phyloP scores from a whole-genome alignment of 805 yeast species.

The Candida coleopterorum region DNA sequence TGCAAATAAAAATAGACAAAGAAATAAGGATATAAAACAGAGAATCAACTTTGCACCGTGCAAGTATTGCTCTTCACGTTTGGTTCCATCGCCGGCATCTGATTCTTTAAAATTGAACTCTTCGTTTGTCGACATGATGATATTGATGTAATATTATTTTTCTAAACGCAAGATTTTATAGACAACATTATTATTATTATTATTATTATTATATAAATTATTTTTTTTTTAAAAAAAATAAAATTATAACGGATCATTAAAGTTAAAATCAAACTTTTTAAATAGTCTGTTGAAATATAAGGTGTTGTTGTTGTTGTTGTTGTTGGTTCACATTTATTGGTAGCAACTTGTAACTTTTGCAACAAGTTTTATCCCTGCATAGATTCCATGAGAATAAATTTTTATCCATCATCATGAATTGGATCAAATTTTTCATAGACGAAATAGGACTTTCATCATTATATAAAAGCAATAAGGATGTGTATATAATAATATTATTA shows the following conservation, averaged over 20 bases:
- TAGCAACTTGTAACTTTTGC: not conserved
- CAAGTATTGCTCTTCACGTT: constrained; percentile 33
- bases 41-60: constrained; percentile 21
- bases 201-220: no score
- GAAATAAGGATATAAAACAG: constrained; percentile 24
- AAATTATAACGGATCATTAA: no score
- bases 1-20: constrained; percentile 30
- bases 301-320: no score
- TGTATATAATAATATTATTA: constrained; percentile 25
- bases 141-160: no score
- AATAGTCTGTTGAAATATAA: no score
- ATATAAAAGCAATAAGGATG: constrained; percentile 24
- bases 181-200: no score
- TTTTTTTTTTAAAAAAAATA: no score
- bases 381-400: not conserved
- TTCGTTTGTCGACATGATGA: no score
- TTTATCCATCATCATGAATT: not conserved
- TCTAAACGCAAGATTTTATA: no score
- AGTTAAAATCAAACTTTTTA: no score
- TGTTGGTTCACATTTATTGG: no score
- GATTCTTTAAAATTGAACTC: constrained; percentile 10
- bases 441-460: constrained; percentile 35
- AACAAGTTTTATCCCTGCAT: not conserved
- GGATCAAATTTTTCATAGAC: constrained; percentile 13
- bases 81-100: constrained; percentile 41